Base-by-base conservation (phyloP, 768 basidiomycete genomes). In the Gelatoporia subvermispora region DNA sequence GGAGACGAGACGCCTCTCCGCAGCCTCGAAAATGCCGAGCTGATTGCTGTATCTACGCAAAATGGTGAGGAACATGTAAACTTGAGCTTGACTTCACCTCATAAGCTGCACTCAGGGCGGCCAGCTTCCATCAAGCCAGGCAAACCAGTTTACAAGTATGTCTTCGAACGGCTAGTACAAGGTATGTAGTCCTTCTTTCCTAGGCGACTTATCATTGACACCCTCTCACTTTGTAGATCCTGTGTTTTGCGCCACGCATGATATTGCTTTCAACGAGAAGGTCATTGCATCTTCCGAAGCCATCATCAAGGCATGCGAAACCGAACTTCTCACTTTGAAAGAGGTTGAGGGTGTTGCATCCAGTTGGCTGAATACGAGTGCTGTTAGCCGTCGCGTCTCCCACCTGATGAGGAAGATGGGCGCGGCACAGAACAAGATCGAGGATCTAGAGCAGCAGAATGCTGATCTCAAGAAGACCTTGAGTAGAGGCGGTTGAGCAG, bases 41-140 rank as follows among this genome's bases (percentile, higher is more conserved):
- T 98, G 43, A 90, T 99, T 51, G 72, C 83, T 1, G 85, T 99
- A 40, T 76, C 76, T 7, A 90, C 87, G 5, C 65, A 74, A 17
- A 82, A 95, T 52, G 89, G 91, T 85, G 25, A 25, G 28, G 13
- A 31, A 7, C 28, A 31, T 31, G 28, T 31, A n/a, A n/a, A n/a
- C 34, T 8, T 25, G 0, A 17, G 13, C 11, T 11, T 35, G 8
- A 34, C 28, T 17, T 36, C 5, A 31, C 42, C 23, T 49, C 17
- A 47, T 39, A 45, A 15, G 28, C 22, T 42, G 16, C 35, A 18
- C 24, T 13, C 55, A 88, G 93, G 93, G 24, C 84, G 91, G 15
- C 89, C 94, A 1, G 83, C 90, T 2, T 76, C 74, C 2, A 88
- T 98, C 56, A 76, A 79, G 39, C 91, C 96, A 1, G 96, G 96